phyloP scores from a whole-genome alignment of 225 moss, liverwort and hornwort species.

The Marchantia paleacea region DNA sequence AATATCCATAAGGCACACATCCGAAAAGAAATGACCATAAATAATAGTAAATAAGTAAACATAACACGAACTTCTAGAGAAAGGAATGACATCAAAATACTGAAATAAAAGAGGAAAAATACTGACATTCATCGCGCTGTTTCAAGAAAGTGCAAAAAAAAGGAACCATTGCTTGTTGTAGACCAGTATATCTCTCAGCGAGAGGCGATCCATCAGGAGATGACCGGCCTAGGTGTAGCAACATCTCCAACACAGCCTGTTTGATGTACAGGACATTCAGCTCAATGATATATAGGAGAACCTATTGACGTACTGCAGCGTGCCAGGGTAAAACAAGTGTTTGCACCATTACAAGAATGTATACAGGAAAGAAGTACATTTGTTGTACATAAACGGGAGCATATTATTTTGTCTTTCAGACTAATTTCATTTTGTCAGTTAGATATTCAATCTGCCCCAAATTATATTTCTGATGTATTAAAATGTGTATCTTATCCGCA shows the following conservation, averaged over 20 bases:
- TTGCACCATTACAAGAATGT: too few species aligned
- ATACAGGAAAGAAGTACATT: too few species aligned
- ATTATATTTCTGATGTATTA: too few species aligned
- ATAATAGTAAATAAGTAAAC: neutral
- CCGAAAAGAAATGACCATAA: neutral
- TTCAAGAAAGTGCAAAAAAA: slow-evolving; percentile 84
- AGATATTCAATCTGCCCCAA: too few species aligned
- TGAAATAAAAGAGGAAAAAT: neutral
- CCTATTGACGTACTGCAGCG: too few species aligned
- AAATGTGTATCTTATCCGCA: too few species aligned
- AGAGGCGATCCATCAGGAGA: slow-evolving; percentile 66
- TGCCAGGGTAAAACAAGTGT: too few species aligned
- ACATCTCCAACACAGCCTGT: slow-evolving; percentile 94
- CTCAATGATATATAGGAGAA: neutral
- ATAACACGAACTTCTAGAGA: neutral
- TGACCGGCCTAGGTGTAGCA: slow-evolving; percentile 75
- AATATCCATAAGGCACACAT: neutral
- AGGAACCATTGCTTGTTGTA: slow-evolving; percentile 87
- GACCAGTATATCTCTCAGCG: slow-evolving; percentile 59
- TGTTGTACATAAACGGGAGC: too few species aligned
- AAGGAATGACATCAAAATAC: neutral
- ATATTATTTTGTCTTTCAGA: too few species aligned
- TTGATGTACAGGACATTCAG: neutral
- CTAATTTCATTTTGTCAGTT: too few species aligned
- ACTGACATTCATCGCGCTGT: slow-evolving; percentile 43